Conservation (phyloP, 1,284 basidiomycete genomes). For the Paramarasmius palmivorus region DNA sequence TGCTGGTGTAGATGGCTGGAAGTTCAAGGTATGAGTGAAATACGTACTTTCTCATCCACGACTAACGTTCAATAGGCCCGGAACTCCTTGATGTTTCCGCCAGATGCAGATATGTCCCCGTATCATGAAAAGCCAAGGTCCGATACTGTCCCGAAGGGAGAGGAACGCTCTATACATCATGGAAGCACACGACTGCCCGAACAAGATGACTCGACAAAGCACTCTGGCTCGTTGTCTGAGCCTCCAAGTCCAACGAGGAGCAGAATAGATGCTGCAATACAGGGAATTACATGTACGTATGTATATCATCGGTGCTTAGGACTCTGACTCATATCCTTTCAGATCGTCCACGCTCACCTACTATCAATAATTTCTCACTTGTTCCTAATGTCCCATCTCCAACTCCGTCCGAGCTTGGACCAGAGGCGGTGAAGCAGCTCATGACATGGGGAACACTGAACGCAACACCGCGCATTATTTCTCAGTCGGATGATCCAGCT, state of each 20-base stretch:
- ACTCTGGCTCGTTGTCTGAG: constrained; percentile 47
- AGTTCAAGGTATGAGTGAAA: constrained; percentile 69
- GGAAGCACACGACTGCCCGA: constrained; percentile 78
- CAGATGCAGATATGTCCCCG: constrained; percentile 86
- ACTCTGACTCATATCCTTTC: constrained; percentile 15
- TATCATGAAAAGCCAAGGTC: constrained; percentile 51
- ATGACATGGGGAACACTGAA: constrained; percentile 93
- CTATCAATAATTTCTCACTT: constrained; percentile 62
- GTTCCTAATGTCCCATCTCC: constrained; percentile 87
- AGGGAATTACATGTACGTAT: constrained; percentile 72
- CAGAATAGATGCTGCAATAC: constrained; percentile 86
- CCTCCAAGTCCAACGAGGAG: constrained; percentile 88
- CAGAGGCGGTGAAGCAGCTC: constrained; percentile 77
- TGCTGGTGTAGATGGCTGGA: constrained; percentile 81
- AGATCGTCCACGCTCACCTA: constrained; percentile 65
- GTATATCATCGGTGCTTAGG: constrained; percentile 6
- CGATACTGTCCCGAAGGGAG: constrained; percentile 39
- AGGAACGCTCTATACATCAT: constrained; percentile 73
- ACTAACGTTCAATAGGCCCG: constrained; percentile 55
- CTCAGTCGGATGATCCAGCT: constrained; percentile 57
- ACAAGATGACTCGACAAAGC: constrained; percentile 50
- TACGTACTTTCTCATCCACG: background rate
- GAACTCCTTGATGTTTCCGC: constrained; percentile 91
- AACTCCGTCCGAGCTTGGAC: constrained; percentile 76
- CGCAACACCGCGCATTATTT: constrained; percentile 83